Evolutionary conservation across 345 rosid species (phyloP).

Genomic region (Microthlaspi erraticum): DNA sequence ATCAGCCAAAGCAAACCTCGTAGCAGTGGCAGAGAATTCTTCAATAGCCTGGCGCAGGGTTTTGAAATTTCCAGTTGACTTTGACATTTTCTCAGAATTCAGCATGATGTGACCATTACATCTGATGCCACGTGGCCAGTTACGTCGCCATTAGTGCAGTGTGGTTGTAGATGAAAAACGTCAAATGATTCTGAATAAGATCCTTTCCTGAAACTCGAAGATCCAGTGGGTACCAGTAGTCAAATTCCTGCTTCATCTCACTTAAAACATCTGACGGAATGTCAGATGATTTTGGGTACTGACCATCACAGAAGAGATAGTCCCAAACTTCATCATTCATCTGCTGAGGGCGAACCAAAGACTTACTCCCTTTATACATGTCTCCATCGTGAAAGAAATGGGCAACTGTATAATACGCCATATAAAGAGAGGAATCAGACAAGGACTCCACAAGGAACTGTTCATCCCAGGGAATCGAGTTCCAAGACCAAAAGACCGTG

Average conservation of each 20-base stretch:
- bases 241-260: constrained; percentile 94
- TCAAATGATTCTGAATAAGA: constrained; percentile 93
- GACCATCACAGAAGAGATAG: constrained; percentile 77
- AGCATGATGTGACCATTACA: constrained; percentile 97
- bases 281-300: constrained; percentile 64
- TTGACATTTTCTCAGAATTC: constrained; percentile 94
- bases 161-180: constrained; percentile 79
- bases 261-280: constrained; percentile 64
- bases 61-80: constrained; percentile 95
- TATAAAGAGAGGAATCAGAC: constrained; percentile 93
- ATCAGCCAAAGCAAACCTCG: constrained; percentile 89
- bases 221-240: constrained; percentile 97
- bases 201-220: constrained; percentile 97
- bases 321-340: constrained; percentile 96
- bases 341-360: constrained; percentile 62
- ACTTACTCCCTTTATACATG: constrained; percentile 69
- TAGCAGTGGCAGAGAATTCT: constrained; percentile 91
- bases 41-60: constrained; percentile 79
- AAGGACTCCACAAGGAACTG: constrained; percentile 89
- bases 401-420: constrained; percentile 92
- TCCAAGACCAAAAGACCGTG: constrained; percentile 96
- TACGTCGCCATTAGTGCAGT: constrained; percentile 73
- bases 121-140: constrained; percentile 97
- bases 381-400: constrained; percentile 80
- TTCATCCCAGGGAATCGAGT: constrained; percentile 97